A percentile compares a stretch with the other conserved stretches of the same genome.
These are phyloP conservation scores for Backusella australiensis DNA, from an alignment of 192 early-diverging fungal species.

Conservation along the genomic window DNA sequence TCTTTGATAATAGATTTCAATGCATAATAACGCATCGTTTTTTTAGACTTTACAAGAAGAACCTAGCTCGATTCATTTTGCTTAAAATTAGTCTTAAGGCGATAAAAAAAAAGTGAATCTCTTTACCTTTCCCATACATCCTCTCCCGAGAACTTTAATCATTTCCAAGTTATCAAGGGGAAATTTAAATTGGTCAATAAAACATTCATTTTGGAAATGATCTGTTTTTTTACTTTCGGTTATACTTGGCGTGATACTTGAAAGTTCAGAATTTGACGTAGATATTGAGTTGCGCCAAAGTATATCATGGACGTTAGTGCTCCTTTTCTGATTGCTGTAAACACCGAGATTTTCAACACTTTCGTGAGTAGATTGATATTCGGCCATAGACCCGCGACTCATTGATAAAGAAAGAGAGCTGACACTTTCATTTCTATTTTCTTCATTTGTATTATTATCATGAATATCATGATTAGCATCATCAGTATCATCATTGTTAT, in stretches of 20 bases:
- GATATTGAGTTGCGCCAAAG: not conserved
- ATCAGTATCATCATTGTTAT: not conserved
- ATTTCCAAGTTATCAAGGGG: constrained; percentile 47
- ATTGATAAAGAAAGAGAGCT: not conserved
- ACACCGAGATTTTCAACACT: not conserved
- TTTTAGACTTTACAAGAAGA: constrained; percentile 42
- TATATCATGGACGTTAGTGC: not conserved
- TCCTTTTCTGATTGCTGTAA: no score
- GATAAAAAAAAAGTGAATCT: not conserved
- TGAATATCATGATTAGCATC: not conserved
- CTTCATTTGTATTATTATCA: not conserved
- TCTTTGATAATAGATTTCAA: constrained; percentile 56
- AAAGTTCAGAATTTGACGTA: not conserved
- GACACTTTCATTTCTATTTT: not conserved
- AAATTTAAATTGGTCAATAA: constrained; percentile 16
- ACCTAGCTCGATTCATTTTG: constrained; percentile 29
- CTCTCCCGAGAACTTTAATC: constrained; percentile 52
- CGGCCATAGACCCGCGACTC: not conserved
- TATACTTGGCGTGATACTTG: not conserved
- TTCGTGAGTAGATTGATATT: not conserved
- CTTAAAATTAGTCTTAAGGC: not conserved
- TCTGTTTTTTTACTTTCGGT: not conserved
- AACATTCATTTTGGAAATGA: not conserved
- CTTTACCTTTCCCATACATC: constrained; percentile 57
- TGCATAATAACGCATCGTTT: constrained; percentile 41